Conservation (phyloP, 1,284 basidiomycete genomes). For the Ceratobasidium sp. region DNA sequence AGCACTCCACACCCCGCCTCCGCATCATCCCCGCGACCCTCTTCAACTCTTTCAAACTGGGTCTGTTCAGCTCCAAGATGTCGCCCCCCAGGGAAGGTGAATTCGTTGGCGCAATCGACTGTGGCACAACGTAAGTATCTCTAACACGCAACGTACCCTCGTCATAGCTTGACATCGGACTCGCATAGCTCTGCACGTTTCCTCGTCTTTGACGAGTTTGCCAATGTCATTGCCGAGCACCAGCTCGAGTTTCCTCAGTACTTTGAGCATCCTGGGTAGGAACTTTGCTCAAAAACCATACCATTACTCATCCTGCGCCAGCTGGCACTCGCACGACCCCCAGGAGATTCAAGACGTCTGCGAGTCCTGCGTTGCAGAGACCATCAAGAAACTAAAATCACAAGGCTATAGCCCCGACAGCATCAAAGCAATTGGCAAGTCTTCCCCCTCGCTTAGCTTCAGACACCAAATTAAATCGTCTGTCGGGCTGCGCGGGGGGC, state of each 20-base stretch:
- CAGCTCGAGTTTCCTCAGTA: constrained; percentile 93
- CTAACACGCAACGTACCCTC: constrained; percentile 12
- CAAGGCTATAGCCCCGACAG: constrained; percentile 77
- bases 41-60: not conserved
- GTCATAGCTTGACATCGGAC: constrained; percentile 32
- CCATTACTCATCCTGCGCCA: constrained; percentile 50
- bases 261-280: constrained; percentile 83
- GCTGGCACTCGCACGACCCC: constrained; percentile 96
- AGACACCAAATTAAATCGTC: constrained; percentile 42
- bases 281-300: constrained; percentile 42
- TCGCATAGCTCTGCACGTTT: constrained; percentile 83
- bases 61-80: constrained; percentile 22
- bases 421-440: constrained; percentile 89
- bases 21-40: not conserved
- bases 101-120: constrained; percentile 89
- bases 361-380: constrained; percentile 77
- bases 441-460: not conserved
- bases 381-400: constrained; percentile 74
- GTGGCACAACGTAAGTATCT: constrained; percentile 83
- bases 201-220: constrained; percentile 90
- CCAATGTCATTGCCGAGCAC: constrained; percentile 84
- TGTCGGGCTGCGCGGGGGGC: not conserved
- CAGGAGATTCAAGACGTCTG: constrained; percentile 82
- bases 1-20: not conserved
- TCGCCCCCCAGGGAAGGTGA: constrained; percentile 58